These are phyloP conservation scores for Nosema granulosis DNA, from an alignment of 371 early-diverging fungal species.

Conservation along the genomic window DNA sequence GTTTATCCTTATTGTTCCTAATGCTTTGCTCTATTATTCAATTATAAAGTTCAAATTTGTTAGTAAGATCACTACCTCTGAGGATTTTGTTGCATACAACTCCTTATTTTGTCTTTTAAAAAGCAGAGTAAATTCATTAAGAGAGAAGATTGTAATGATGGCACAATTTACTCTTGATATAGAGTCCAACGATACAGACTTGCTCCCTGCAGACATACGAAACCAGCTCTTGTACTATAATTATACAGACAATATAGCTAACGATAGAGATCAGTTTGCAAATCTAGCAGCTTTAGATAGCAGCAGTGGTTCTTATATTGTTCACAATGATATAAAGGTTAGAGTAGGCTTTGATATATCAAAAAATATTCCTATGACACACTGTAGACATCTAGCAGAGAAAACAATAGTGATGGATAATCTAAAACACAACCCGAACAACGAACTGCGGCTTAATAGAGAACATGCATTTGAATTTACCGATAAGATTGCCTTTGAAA, in stretches of 20 bases:
- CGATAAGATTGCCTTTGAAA: slow-evolving; percentile 24
- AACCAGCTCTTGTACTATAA: slow-evolving; percentile 6
- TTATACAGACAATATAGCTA: slow-evolving; percentile 1
- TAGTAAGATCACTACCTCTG: neutral
- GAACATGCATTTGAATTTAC: slow-evolving; percentile 11
- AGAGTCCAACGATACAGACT: neutral
- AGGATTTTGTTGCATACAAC: slow-evolving; percentile 5
- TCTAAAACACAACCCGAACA: neutral
- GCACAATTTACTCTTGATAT: neutral
- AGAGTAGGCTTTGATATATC: neutral
- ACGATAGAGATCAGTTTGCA: slow-evolving; percentile 5
- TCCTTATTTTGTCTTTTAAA: neutral
- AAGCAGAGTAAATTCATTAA: neutral
- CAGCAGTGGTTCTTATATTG: slow-evolving; percentile 1
- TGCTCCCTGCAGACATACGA: slow-evolving; percentile 2
- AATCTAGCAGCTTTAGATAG: neutral
- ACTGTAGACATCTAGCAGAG: slow-evolving; percentile 8
- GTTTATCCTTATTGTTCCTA: slow-evolving; percentile 30
- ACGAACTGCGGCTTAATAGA: neutral
- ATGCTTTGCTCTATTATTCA: slow-evolving; percentile 3
- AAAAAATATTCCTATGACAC: neutral
- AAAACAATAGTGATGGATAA: slow-evolving; percentile 15
- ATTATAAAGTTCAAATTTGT: neutral
- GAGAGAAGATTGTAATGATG: neutral
- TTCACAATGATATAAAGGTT: slow-evolving; percentile 2